phyloP scores from a whole-genome alignment of 139 green algal genomes.

The Volvox reticuliferus region DNA sequence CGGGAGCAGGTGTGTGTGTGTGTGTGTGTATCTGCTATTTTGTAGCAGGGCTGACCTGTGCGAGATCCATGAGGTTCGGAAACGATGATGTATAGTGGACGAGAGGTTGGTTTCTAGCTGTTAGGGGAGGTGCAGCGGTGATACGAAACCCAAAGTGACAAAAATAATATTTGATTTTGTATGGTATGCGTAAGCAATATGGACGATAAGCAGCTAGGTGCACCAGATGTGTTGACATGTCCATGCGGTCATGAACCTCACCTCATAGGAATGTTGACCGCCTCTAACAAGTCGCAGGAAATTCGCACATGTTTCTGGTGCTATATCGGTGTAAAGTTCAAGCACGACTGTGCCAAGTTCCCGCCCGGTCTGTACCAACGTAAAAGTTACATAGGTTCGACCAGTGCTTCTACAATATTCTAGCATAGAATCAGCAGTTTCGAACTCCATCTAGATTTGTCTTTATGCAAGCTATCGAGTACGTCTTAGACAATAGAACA shows the following conservation, averaged over 20 bases:
- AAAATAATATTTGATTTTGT: no score
- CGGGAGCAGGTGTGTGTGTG: no score
- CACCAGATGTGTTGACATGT: not conserved
- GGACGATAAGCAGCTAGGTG: not conserved
- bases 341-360: conserved; percentile 4
- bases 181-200: no score
- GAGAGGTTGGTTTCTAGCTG: no score
- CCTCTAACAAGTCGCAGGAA: not conserved
- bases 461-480: no score
- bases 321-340: conserved; percentile 46
- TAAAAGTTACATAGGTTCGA: not conserved
- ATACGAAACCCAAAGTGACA: no score
- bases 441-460: conserved; percentile 22
- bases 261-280: not conserved
- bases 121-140: no score
- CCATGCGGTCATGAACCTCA: not conserved
- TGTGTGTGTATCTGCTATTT: no score
- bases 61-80: no score
- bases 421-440: not conserved
- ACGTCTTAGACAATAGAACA: no score
- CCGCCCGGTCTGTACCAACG: not conserved
- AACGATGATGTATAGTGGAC: no score
- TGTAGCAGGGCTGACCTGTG: no score
- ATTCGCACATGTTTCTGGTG: conserved; percentile 31
- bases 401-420: conserved; percentile 30